phyloP scores from a whole-genome alignment of 441 rosid genomes.

The Populus tomentosa region DNA sequence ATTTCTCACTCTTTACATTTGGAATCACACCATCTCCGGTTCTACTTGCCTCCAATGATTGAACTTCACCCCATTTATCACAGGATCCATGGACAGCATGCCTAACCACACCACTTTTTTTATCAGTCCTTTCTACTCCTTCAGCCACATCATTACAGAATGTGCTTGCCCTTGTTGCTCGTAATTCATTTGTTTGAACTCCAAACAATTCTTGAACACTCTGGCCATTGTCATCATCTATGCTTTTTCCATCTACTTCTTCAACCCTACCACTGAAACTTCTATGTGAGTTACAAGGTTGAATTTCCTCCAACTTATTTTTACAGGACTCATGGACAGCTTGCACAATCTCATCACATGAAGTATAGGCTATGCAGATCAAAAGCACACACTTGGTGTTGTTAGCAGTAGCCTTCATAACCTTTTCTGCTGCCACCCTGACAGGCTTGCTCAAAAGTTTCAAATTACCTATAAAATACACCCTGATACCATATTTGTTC shows the following conservation, averaged over 20 bases:
- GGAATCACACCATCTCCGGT: neutral
- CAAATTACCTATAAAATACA: constrained; percentile 69
- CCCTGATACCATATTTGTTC: constrained; percentile 49
- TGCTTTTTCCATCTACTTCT: constrained; percentile 10
- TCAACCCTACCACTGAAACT: constrained; percentile 7
- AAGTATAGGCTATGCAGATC: constrained; percentile 73
- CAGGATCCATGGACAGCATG: constrained; percentile 4
- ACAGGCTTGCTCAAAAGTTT: constrained; percentile 54
- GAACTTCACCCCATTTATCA: constrained; percentile 18
- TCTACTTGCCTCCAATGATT: constrained; percentile 2
- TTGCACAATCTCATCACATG: constrained; percentile 61
- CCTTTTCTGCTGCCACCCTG: constrained; percentile 55
- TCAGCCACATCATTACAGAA: neutral
- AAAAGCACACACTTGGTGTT: constrained; percentile 48
- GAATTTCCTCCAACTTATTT: constrained; percentile 26
- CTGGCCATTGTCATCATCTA: neutral
- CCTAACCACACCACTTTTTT: neutral
- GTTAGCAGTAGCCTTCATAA: constrained; percentile 56
- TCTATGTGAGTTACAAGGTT: neutral
- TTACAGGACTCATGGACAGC: constrained; percentile 61
- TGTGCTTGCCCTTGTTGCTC: constrained; percentile 5
- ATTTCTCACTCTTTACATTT: constrained; percentile 1
- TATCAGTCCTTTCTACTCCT: constrained; percentile 3
- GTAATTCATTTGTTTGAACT: constrained; percentile 10
- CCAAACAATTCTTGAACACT: constrained; percentile 9